Evolutionary conservation across 306 rosid species (phyloP).

Genomic region (Bauhinia variegata): DNA sequence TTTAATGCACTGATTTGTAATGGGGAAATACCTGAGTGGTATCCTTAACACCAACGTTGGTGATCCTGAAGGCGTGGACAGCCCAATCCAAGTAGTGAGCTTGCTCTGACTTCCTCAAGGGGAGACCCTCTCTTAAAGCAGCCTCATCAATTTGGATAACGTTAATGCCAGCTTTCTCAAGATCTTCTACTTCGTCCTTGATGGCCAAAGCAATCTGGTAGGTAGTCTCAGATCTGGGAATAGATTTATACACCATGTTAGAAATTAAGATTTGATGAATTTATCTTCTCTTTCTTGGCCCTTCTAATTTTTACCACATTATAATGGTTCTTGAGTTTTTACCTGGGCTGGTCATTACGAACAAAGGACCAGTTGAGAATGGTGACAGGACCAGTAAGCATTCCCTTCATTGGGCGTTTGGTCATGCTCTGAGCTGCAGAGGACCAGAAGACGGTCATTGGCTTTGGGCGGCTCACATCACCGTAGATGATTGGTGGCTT

Average conservation of each 20-base stretch:
- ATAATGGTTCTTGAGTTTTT: constrained; percentile 15
- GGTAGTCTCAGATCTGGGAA: constrained; percentile 72
- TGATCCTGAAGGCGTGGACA: constrained; percentile 91
- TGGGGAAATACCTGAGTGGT: constrained; percentile 71
- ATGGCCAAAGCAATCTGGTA: constrained; percentile 92
- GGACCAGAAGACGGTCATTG: constrained; percentile 97
- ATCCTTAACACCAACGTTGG: constrained; percentile 75
- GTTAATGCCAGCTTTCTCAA: constrained; percentile 71
- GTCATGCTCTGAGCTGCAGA: constrained; percentile 81
- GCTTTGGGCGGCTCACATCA: constrained; percentile 94
- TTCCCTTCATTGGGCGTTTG: constrained; percentile 93
- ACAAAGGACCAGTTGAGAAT: constrained; percentile 97
- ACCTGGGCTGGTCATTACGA: constrained; percentile 87
- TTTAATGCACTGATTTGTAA: background rate
- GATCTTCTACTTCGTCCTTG: constrained; percentile 94
- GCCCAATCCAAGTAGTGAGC: constrained; percentile 92
- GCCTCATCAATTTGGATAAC: constrained; percentile 97
- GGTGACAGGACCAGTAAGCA: constrained; percentile 98
- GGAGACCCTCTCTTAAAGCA: constrained; percentile 90
- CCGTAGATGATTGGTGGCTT: constrained; percentile 97
- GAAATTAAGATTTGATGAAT: constrained; percentile 10
- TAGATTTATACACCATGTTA: too few species aligned
- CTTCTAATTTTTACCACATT: background rate
- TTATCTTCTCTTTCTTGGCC: background rate
- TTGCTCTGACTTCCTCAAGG: constrained; percentile 87